Evolutionary conservation across 2,329 filamentous ascomycete genomes (phyloP), one percentile per base, ranked within the genome.

Genomic region (Teratosphaeria viscida): DNA sequence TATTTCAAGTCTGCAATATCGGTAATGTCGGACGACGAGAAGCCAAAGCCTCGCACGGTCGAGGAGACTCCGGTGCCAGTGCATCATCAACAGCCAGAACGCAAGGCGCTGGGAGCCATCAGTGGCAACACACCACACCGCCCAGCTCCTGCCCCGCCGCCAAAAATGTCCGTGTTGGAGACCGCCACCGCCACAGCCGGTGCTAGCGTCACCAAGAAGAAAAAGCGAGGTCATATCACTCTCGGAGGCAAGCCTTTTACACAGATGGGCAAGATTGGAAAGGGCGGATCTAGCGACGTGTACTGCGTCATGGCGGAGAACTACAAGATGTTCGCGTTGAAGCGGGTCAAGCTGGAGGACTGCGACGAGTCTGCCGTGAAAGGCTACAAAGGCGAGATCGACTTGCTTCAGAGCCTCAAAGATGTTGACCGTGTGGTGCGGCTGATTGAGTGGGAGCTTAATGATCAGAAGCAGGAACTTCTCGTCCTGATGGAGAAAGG

Each of bases 251-350:
- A 95, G 71, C 83, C 86, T 39, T 99, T 95, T 71, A 94, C 91
- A 26, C 83, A 92, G 54, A 83, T 97, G 63, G 92, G 96, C 72
- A 90, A 88, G 65, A 86, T 99, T 65, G 94, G 94, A 10, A 87
- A 92, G 60, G 94, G 94, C 63, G 94, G 94, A 35, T 96, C 90
- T 66, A 92, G 88, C 56, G 92, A 95, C 70, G 94, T 99, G 1
- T 99, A 96, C 74, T 87, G 91, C 54, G 94, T 99, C 37, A 95
- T 95, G 79, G 92, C 94, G 0, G 94, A 99, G 73, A 97, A 96
- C 70, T 92, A 90, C 69, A 95, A 92, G 72, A 90, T 96, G 74
- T 92, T 96, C 74, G 94, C 94, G 0, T 76, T 99, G 65, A 99
- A 99, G 76, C 83, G 90, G 55, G 94, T 99, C 27, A 90, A 92